Evolutionary conservation across 371 early-diverging fungal genomes (phyloP).

Genomic region (Batrachochytrium dendrobatidis): DNA sequence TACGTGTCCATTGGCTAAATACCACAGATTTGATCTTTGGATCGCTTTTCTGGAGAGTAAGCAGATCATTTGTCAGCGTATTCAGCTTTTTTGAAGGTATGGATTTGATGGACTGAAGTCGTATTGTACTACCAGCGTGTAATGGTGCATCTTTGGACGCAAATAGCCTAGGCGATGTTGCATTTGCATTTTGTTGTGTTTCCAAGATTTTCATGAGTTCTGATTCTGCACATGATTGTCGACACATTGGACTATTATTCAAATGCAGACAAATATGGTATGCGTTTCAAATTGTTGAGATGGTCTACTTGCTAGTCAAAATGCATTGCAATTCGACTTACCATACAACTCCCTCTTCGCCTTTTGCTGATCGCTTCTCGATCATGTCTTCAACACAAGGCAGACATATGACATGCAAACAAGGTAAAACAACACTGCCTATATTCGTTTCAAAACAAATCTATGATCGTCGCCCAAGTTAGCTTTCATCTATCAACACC

Average conservation of each 20-base stretch:
- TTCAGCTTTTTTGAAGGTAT: constrained; percentile 37
- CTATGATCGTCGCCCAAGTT: constrained; percentile 6
- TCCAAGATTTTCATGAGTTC: background rate
- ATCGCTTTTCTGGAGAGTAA: background rate
- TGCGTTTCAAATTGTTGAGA: background rate
- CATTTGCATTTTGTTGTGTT: background rate
- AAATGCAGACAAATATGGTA: background rate
- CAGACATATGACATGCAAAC: constrained; percentile 59
- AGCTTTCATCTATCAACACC: constrained; percentile 37
- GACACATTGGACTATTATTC: background rate
- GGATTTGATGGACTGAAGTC: constrained; percentile 24
- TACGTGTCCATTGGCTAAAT: constrained; percentile 70
- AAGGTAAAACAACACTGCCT: constrained; percentile 49
- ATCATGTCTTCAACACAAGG: background rate
- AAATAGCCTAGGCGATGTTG: background rate
- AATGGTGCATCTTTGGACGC: background rate
- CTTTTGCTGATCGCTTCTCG: constrained; percentile 6
- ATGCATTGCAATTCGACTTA: background rate
- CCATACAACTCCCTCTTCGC: constrained; percentile 28
- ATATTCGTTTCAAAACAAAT: constrained; percentile 50
- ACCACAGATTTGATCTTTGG: constrained; percentile 46
- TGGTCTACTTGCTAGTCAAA: background rate
- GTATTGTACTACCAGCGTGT: constrained; percentile 32
- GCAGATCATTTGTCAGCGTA: constrained; percentile 10
- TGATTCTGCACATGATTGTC: constrained; percentile 1